Base-by-base conservation (phyloP, 345 rosid species). In the Dovyalis caffra region DNA sequence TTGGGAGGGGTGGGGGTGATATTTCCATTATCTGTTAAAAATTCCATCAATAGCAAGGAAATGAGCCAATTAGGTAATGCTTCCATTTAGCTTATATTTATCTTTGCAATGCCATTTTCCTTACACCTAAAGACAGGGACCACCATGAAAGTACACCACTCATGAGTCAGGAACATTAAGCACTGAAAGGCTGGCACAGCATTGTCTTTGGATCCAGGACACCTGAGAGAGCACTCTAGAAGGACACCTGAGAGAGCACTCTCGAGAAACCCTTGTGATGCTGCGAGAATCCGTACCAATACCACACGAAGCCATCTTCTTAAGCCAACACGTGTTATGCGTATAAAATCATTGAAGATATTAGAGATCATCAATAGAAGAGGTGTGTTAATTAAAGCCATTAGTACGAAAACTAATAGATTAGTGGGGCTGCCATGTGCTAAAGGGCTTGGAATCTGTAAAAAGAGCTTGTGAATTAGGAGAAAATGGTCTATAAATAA, bases 181-280 rank as follows among this genome's bases (percentile, higher is more conserved):
- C 49, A 32, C 1, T 20, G 6, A 16, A 33, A 18, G 70, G 14
- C n/a, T 16, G 58, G 53, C 60, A 69, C 57, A 34, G 81, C 74
- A 56, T 67, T 81, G 83, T 85, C 87, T 79, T 83, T 81, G 86
- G 86, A 88, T 84, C 87, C 70, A 79, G 78, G 75, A 78, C 87
- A 78, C 82, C 77, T 78, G 85, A 71, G 23, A 49, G 74, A 71
- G 63, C 78, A 51, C 69, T 78, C 80, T 63, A 33, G n/a, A n/a
- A 79, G 78, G 75, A 78, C 87, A 78, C 82, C 77, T 78, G 85
- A 71, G 23, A 49, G 74, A 71, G 63, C 78, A 51, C 69, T 78
- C 80, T 63, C 29, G 70, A 58, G 68, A 16, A 11, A 14, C 26
- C 43, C 21, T 28, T 51, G 14, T 34, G 69, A n/a, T 71, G 78